phyloP scores from a whole-genome alignment of 768 basidiomycete species.

The Cantharellus anzutake region DNA sequence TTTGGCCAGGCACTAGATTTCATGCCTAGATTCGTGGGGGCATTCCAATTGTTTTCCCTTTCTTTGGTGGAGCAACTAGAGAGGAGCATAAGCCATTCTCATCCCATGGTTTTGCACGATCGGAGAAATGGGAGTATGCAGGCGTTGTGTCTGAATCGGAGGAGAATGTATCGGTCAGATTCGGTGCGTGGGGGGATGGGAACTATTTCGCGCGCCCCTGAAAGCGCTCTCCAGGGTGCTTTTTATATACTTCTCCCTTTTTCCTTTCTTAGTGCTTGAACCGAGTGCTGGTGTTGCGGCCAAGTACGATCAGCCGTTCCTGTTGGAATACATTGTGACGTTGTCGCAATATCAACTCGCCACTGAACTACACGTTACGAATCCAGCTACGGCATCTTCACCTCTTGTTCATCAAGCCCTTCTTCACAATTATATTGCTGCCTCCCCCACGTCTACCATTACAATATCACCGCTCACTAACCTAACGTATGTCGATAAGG shows the following conservation, averaged over 20 bases:
- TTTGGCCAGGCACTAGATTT: conserved; percentile 15
- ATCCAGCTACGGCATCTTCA: conserved; percentile 31
- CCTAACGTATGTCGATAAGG: conserved; percentile 60
- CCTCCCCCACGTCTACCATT: conserved; percentile 38
- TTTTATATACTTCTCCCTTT: not conserved
- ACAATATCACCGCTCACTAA: conserved; percentile 45
- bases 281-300: conserved; percentile 39
- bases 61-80: conserved; percentile 65
- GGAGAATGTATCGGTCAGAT: conserved; percentile 50
- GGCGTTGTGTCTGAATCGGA: conserved; percentile 45
- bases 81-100: conserved; percentile 46
- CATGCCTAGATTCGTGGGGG: conserved; percentile 20
- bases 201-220: not conserved
- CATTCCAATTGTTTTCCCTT: conserved; percentile 51
- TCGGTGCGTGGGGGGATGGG: conserved; percentile 33
- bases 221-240: not conserved
- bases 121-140: conserved; percentile 50
- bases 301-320: conserved; percentile 45
- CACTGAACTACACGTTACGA: conserved; percentile 66
- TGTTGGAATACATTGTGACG: conserved; percentile 65
- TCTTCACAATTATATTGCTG: conserved; percentile 68
- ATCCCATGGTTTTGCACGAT: conserved; percentile 90
- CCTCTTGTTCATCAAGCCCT: conserved; percentile 77
- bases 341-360: conserved; percentile 52
- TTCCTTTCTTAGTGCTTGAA: conserved; percentile 30